Conservation (phyloP, 1,284 basidiomycete species). For the Apiotrichum akiyoshidainum region DNA sequence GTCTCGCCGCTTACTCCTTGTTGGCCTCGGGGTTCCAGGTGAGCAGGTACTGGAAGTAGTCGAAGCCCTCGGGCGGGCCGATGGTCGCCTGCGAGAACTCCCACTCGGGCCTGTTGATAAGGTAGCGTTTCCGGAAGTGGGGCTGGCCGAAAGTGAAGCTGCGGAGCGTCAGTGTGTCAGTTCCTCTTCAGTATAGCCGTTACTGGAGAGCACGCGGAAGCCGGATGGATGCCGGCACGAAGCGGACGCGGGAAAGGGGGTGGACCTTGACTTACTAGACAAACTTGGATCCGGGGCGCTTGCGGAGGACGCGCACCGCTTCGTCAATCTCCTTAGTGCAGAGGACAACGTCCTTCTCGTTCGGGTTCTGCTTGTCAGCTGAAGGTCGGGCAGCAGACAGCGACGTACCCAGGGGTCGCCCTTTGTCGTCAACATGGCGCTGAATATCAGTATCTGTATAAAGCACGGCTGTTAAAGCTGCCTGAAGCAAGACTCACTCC, state of each 20-base stretch:
- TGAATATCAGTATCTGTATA: conserved; percentile 18
- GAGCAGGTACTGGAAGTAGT: conserved; percentile 74
- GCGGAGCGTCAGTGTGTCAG: not conserved
- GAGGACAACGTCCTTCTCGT: conserved; percentile 67
- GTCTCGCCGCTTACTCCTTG: not conserved
- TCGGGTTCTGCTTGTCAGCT: conserved; percentile 63
- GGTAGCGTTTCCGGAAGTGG: conserved; percentile 74
- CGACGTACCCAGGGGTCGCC: conserved; percentile 78
- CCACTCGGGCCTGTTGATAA: conserved; percentile 49
- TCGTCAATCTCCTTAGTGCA: conserved; percentile 80
- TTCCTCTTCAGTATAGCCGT: too few relatives aligned
- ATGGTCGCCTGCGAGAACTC: conserved; percentile 37
- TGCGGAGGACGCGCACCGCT: conserved; percentile 66
- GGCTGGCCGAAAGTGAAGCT: conserved; percentile 83
- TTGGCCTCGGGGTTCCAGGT: conserved; percentile 22
- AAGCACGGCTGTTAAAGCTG: too few relatives aligned
- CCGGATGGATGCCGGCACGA: too few relatives aligned
- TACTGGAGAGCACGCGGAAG: too few relatives aligned
- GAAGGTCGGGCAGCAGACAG: not conserved
- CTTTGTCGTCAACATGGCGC: conserved; percentile 81
- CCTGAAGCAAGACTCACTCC: conserved; percentile 55
- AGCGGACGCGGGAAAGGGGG: too few relatives aligned
- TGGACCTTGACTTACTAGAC: conserved; percentile 56
- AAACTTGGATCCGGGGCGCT: conserved; percentile 61
- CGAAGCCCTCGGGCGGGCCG: conserved; percentile 65